Evolutionary conservation across 305 asterid species (phyloP), one percentile per base, ranked within the genome.

Genomic region (Fraxinus sp.): DNA sequence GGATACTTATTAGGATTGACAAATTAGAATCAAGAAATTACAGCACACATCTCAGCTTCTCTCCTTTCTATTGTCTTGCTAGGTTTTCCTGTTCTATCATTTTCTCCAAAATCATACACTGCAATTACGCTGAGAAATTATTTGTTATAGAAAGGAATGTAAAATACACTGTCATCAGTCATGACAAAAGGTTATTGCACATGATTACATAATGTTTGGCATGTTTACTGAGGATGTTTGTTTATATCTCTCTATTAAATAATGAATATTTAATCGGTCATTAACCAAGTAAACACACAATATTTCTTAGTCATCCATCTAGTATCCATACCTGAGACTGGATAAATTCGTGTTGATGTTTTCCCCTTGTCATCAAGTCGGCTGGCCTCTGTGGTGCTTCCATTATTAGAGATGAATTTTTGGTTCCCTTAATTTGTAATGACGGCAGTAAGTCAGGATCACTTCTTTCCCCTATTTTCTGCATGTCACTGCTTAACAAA

Each of bases 401-500:
- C 72, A 81, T 73, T 33, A 83, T 71, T 24, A 87, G 33, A 79
- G 88, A 85, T 79, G 91, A 26, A 80, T 82, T 84, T 73, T 75
- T 83, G 24, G 88, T 35, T 74, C 87, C 85, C 84, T 82, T 86
- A 68, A 79, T 85, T 77, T 79, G 83, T 73, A 88, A 81, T 39
- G 88, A 84, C 16, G 87, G 82, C n/a, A 82, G 70, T 22, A 88
- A 82, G 76, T 90, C 90, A 57, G 84, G 36, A 59, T 71, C 82
- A 73, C 83, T 79, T 82, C 90, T 88, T 87, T 91, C 95, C 81
- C 89, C 86, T 35, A 77, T 78, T 83, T 74, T 88, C 49, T 84
- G 90, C 78, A 83, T 90, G 84, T 88, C 97, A 7, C 97, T 92
- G 93, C 79, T 81, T 79, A 64, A 88, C 82, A 86, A 83, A 84